Base-by-base conservation (phyloP, 805 yeast species). In the Saturnispora bothae region DNA sequence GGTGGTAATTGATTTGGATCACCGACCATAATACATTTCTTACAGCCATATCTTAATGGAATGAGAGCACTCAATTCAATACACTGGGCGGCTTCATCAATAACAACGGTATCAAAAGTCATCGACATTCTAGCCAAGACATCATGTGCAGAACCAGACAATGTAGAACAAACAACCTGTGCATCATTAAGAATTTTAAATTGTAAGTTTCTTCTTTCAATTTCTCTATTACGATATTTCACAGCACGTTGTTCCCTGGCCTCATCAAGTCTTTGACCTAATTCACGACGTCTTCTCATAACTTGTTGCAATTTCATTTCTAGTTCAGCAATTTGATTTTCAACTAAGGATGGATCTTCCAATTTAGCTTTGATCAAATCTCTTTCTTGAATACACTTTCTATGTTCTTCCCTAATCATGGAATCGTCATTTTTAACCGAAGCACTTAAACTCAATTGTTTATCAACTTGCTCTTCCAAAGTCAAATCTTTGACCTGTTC, bases 1-100 rank as follows among this genome's bases (percentile, higher is more conserved):
- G 98, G 98, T 0, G 98, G 98, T 45, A 92, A 68, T 61, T 92
- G 98, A 55, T 92, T 88, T 2, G 97, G 97, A 63, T 92, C 98
- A 56, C 98, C 98, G 33, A 92, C 98, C 94, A 92, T 82, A 34
- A 92, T 80, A 62, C 97, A 89, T 39, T 77, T 75, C 43, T 70
- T 77, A 50, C 94, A 83, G 2, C 97, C 97, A 56, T 88, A 92
- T 51, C 94, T 67, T 46, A 92, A 64, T 0, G 98, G 98, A 49
- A 89, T 89, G 19, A 92, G 71, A 0, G 94, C 83, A 6, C 96
- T 84, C 26, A 89, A 55, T 54, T 89, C 98, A 28, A 92, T 88
- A 73, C 95, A 82, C 59, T 89, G 98, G 48, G 96, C 94, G 2
- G 98, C 98, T 58, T 89, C 98, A 63, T 89, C 98, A 43, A 89